These are phyloP conservation scores for Teratosphaeriaceae sp. DNA, from an alignment of 2,329 filamentous ascomycete genomes.

Conservation along the genomic window DNA sequence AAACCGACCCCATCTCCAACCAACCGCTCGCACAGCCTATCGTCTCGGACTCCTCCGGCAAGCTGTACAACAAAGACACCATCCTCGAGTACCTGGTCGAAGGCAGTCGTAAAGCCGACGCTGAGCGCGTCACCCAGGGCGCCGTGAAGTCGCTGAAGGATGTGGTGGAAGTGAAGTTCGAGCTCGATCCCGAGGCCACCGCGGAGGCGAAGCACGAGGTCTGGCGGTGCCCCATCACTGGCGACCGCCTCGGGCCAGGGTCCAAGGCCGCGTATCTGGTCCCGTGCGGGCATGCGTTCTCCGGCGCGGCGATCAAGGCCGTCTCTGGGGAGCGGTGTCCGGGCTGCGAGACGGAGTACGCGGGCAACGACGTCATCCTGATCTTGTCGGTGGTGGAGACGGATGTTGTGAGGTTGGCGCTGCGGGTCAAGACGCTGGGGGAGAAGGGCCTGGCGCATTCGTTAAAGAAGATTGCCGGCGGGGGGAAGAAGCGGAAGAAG, in stretches of 20 bases:
- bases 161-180: constrained; percentile 78
- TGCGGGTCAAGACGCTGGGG: constrained; percentile 61
- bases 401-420: constrained; percentile 62
- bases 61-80: constrained; percentile 91
- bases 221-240: constrained; percentile 81
- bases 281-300: constrained; percentile 92
- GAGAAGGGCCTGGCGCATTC: constrained; percentile 73
- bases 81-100: constrained; percentile 63
- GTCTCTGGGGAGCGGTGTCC: constrained; percentile 54
- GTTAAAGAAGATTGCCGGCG: constrained; percentile 67
- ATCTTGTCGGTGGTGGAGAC: constrained; percentile 66
- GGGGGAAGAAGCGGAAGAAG: constrained; percentile 69
- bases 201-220: constrained; percentile 45
- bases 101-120: constrained; percentile 50
- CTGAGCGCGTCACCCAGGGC: constrained; percentile 54
- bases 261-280: constrained; percentile 83
- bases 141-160: constrained; percentile 75
- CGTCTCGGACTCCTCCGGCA: constrained; percentile 77
- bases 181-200: constrained; percentile 41
- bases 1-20: constrained; percentile 78
- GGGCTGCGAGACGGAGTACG: constrained; percentile 66
- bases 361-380: constrained; percentile 68
- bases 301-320: constrained; percentile 69
- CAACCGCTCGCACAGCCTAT: constrained; percentile 65
- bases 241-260: constrained; percentile 73